Base-by-base conservation (phyloP, 345 rosid species). In the Eucalyptus caleyi region DNA sequence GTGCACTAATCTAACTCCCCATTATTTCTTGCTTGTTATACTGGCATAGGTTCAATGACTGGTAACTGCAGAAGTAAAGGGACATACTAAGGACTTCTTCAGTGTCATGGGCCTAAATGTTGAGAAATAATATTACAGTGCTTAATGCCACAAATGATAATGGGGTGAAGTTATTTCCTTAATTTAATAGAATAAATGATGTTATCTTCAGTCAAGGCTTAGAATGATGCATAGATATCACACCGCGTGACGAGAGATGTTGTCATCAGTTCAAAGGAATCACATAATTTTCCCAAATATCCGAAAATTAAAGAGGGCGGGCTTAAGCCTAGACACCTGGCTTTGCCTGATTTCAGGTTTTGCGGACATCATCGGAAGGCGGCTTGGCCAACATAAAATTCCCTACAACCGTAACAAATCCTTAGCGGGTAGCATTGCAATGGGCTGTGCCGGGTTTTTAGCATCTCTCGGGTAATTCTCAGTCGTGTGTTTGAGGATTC, bases 291-390 rank as follows among this genome's bases (percentile, higher is more conserved):
- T 5, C 81, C 42, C 81, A 69, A 69, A 32, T 18, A 69, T 16
- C 42, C 7, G 10, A 8, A 69, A 69, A 34, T 9, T 69, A 69
- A 69, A 32, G 21, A 18, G 21, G 6, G 12, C 11, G 34, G 81
- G 42, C 42, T 69, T 32, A 69, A 69, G 81, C 42, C 1, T 32
- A 69, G 81, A 69, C 23, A 26, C 89, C 49, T 47, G 86, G 77
- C 27, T 54, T 40, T 87, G 86, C 50, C 37, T 86, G 67, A 32
- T 87, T 88, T 91, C 89, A 98, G 99, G 99, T 32, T 80, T 98
- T 81, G 99, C 99, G 49, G 99, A 98, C 89, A 90, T 97, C 19
- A 94, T 98, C 42, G 99, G 99, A 87, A 96, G 98, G 90, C 93
- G 94, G 72, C 90, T 95, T 27, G 99, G 98, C 90, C 91, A 40